phyloP scores from a whole-genome alignment of 768 basidiomycete species.

The Xerocomus brunneocitrinus region DNA sequence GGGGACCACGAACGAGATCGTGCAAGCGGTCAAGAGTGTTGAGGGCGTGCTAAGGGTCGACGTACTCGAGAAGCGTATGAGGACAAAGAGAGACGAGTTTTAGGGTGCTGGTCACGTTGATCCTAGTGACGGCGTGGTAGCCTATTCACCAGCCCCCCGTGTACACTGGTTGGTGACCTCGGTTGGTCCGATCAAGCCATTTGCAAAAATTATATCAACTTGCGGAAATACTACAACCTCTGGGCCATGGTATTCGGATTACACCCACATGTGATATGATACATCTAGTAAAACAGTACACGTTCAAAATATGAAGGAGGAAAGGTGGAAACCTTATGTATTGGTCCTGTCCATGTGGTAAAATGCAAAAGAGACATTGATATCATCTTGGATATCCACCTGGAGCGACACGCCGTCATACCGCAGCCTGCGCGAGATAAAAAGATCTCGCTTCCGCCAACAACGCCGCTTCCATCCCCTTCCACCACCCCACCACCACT shows the following conservation, averaged over 20 bases:
- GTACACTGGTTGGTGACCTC: too few species aligned
- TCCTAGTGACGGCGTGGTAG: too few species aligned
- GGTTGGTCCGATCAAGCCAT: too few species aligned
- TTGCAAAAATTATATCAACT: too few species aligned
- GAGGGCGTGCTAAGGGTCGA: constrained; percentile 23
- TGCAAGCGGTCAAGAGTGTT: constrained; percentile 14
- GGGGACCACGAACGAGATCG: constrained; percentile 5
- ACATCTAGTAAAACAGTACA: not conserved
- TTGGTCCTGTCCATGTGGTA: not conserved
- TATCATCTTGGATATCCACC: not conserved
- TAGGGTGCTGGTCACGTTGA: not conserved
- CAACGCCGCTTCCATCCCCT: constrained; percentile 27
- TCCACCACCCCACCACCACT: constrained; percentile 56
- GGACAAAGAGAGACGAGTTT: constrained; percentile 27
- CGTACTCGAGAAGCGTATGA: constrained; percentile 17
- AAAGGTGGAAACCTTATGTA: not conserved
- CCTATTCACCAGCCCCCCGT: too few species aligned
- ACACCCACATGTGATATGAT: not conserved
- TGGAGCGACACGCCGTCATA: constrained; percentile 11
- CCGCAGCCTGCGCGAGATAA: constrained; percentile 30
- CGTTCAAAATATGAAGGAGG: not conserved
- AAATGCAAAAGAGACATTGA: not conserved
- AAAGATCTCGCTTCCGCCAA: constrained; percentile 30
- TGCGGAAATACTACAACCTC: too few species aligned
- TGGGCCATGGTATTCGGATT: not conserved